phyloP scores from a whole-genome alignment of 2,329 filamentous ascomycete genomes.

The Phaeosphaeria sp. region DNA sequence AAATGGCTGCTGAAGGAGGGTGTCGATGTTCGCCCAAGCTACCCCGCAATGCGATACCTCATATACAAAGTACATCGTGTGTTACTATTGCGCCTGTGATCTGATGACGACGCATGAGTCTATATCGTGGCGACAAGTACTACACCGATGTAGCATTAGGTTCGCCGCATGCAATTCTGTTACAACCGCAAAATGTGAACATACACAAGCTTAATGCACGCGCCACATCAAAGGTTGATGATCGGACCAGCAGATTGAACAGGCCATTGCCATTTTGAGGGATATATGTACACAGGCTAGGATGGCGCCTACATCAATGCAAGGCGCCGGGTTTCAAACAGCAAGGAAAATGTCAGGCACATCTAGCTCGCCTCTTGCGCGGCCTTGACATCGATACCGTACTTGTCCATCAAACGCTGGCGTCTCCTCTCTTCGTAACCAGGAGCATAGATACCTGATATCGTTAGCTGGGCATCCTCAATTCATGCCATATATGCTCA shows the following conservation, averaged over 20 bases:
- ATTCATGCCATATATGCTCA: constrained; percentile 50
- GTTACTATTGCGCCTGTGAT: too few relatives aligned
- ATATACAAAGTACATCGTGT: too few relatives aligned
- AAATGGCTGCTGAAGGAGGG: too few relatives aligned
- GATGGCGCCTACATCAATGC: neutral
- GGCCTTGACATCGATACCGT: constrained; percentile 76
- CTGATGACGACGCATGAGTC: too few relatives aligned
- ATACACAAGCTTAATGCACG: neutral
- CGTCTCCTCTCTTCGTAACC: constrained; percentile 86
- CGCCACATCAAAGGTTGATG: neutral
- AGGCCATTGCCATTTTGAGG: neutral
- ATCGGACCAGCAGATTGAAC: neutral
- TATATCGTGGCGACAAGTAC: too few relatives aligned
- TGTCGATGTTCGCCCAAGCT: constrained; percentile 1
- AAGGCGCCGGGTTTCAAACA: neutral
- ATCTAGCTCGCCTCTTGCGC: constrained; percentile 31
- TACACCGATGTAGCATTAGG: too few relatives aligned
- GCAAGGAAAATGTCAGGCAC: constrained; percentile 16
- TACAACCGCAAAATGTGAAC: neutral
- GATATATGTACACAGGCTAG: neutral
- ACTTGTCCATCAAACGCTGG: constrained; percentile 82
- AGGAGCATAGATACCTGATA: constrained; percentile 75
- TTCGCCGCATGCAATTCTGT: too few relatives aligned
- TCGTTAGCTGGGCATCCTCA: constrained; percentile 21
- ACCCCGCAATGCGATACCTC: constrained; percentile 9